Evolutionary conservation across 352 stramenopile species (phyloP), one percentile per base, ranked within the genome.

Genomic region (Sclerospora graminicola): DNA sequence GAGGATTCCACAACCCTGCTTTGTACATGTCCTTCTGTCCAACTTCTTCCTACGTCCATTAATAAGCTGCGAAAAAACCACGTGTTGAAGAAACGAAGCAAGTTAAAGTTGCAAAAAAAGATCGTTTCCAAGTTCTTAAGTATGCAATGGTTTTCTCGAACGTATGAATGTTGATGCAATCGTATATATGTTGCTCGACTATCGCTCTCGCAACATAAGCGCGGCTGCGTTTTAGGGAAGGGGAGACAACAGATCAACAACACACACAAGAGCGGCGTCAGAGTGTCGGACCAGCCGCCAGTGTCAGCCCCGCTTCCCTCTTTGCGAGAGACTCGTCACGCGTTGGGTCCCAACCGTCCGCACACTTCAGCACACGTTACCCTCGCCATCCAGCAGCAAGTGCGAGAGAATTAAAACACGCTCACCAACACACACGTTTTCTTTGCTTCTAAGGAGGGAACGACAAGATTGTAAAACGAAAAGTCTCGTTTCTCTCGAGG

Each of bases 301-400:
- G 19, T 23, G 27, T 28, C 15, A 27, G 38, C 30, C 43, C 33
- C 39, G 40, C 34, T 23, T 39, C 21, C 39, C 44, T 60, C 44
- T 49, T 55, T 30, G 42, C 21, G 27, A 59, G 49, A 56, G 45
- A 51, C 44, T 56, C 31, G 50, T 44, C 45, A 63, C 55, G 55
- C 50, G 55, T 63, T 63, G 55, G 37, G 19, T 41, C 36, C 50
- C 50, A 60, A 63, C 50, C 50, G 55, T 63, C 50, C 36, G 35
- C 39, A 35, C 37, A 47, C 48, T 36, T n/a, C n/a, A n/a, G n/a
- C 42, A 38, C 36, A 45, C 29, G 34, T 39, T 44, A 40, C 31
- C 43, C 19, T 43, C 23, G 15, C 15, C 5, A 27, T 20, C 13
- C 16, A 36, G 32, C 32, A 38, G 32, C 30, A 16, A 35, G 8